Evolutionary conservation across 2,329 filamentous ascomycete genomes (phyloP).

Genomic region (Aspergillus uvarum): DNA sequence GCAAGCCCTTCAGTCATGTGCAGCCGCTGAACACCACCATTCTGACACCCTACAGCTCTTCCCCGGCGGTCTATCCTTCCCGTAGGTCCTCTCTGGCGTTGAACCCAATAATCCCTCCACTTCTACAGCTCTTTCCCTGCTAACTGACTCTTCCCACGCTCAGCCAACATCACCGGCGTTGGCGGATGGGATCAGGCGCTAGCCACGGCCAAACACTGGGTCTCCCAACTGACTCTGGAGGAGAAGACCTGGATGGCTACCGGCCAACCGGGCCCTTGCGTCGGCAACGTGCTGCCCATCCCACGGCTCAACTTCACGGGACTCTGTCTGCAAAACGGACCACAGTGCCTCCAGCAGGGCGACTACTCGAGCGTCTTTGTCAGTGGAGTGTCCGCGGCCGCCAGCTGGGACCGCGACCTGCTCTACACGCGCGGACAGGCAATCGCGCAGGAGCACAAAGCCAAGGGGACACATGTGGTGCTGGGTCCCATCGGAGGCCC

Average conservation of each 20-base stretch:
- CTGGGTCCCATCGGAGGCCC: slow-evolving; percentile 45
- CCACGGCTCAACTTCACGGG: slow-evolving; percentile 30
- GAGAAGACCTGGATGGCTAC: slow-evolving; percentile 32
- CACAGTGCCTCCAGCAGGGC: slow-evolving; percentile 61
- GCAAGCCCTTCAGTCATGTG: slow-evolving; percentile 18
- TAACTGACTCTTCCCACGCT: too few relatives aligned
- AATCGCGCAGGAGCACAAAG: slow-evolving; percentile 54
- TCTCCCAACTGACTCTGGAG: slow-evolving; percentile 21
- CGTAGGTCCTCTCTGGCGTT: slow-evolving; percentile 11
- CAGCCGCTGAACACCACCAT: slow-evolving; percentile 23
- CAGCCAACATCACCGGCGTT: too few relatives aligned
- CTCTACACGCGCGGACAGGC: slow-evolving; percentile 54
- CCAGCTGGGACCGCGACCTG: slow-evolving; percentile 58
- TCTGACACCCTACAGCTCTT: slow-evolving; percentile 19
- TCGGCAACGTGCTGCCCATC: slow-evolving; percentile 34
- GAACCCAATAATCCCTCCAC: too few relatives aligned
- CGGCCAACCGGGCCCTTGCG: slow-evolving; percentile 29
- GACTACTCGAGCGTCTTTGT: slow-evolving; percentile 73
- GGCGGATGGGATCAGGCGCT: slow-evolving; percentile 23
- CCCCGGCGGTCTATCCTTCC: slow-evolving; percentile 19
- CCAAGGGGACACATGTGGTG: slow-evolving; percentile 40
- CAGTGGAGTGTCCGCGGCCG: slow-evolving; percentile 68
- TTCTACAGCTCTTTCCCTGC: too few relatives aligned
- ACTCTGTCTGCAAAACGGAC: slow-evolving; percentile 33
- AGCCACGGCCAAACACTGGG: slow-evolving; percentile 15